Percentiles rank a stretch among this genome's conserved stretches.
Conservation (phyloP, 2,329 filamentous ascomycete genomes). For the Ceratocystis lukuohia region DNA sequence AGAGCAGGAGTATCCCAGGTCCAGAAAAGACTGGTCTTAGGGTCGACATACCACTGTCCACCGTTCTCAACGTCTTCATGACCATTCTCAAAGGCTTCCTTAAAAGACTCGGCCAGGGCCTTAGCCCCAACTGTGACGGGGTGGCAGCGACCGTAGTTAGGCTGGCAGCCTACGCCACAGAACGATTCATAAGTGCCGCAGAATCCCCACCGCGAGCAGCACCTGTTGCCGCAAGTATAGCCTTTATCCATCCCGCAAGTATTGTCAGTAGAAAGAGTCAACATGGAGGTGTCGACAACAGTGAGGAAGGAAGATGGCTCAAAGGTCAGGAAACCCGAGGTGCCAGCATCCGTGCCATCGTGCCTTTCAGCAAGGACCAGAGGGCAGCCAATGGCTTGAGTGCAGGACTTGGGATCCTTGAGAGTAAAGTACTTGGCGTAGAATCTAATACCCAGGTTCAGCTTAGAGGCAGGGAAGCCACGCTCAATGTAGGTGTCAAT, state of each 20-base stretch:
- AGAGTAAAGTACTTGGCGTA: conserved; percentile 53
- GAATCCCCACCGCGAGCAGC: no score
- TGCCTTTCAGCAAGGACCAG: conserved; percentile 37
- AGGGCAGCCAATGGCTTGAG: conserved; percentile 38
- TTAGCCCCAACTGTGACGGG: no score
- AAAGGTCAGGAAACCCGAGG: background rate
- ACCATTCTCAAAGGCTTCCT: conserved; percentile 39
- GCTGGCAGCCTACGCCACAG: no score
- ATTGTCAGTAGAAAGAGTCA: no score
- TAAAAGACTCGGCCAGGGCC: conserved; percentile 35
- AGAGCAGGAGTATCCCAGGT: conserved; percentile 54
- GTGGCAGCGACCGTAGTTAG: no score
- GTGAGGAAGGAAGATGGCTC: background rate
- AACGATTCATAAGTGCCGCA: no score
- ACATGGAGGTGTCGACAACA: background rate
- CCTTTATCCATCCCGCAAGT: no score
- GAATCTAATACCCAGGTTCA: conserved; percentile 53
- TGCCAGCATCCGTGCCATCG: background rate
- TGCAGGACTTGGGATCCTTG: conserved; percentile 28
- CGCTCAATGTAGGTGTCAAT: conserved; percentile 46
- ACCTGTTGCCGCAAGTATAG: no score
- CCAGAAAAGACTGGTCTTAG: conserved; percentile 50
- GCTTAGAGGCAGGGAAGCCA: conserved; percentile 37
- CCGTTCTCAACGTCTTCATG: conserved; percentile 43
- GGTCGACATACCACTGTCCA: conserved; percentile 58